A percentile compares a stretch with the other conserved stretches of the same genome.
Evolutionary conservation across 169 alveolate genomes (phyloP).

Genomic region (Eimeria brunetti): DNA sequence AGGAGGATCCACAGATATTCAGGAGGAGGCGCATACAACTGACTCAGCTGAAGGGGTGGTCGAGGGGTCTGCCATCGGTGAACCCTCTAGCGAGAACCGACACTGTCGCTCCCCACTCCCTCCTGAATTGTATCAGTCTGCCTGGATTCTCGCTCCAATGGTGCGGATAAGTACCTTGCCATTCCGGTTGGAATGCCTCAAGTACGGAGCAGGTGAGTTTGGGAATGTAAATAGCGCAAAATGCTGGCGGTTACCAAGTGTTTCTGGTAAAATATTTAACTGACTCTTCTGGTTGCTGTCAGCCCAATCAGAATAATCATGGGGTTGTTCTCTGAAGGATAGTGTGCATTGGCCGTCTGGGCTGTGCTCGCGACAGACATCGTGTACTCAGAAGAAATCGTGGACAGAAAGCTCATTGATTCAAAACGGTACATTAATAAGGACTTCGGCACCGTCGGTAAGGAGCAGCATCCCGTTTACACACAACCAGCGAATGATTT

Average conservation of each 20-base stretch:
- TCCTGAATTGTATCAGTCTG: conserved; percentile 1
- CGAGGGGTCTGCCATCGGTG: neutral
- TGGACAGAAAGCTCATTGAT: conserved; percentile 72
- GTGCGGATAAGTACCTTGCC: conserved; percentile 82
- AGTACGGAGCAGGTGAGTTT: conserved; percentile 82
- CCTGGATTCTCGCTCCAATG: conserved; percentile 82
- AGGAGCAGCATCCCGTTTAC: neutral
- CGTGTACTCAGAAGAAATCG: conserved; percentile 80
- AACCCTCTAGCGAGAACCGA: neutral
- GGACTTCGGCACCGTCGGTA: conserved; percentile 77
- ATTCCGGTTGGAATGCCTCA: conserved; percentile 81
- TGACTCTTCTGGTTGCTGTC: no score
- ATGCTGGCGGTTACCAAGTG: neutral
- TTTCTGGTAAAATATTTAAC: no score
- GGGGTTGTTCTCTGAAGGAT: neutral
- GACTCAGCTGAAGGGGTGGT: neutral
- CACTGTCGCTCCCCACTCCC: neutral
- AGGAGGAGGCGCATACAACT: neutral
- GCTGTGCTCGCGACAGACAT: conserved; percentile 45
- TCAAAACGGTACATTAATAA: conserved; percentile 61
- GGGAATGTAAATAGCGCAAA: neutral
- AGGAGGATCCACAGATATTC: neutral
- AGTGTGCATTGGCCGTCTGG: neutral
- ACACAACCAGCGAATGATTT: neutral
- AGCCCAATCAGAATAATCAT: neutral